Evolutionary conservation across 2,329 filamentous ascomycete species (phyloP).

Genomic region (Chaetomium strumarium): DNA sequence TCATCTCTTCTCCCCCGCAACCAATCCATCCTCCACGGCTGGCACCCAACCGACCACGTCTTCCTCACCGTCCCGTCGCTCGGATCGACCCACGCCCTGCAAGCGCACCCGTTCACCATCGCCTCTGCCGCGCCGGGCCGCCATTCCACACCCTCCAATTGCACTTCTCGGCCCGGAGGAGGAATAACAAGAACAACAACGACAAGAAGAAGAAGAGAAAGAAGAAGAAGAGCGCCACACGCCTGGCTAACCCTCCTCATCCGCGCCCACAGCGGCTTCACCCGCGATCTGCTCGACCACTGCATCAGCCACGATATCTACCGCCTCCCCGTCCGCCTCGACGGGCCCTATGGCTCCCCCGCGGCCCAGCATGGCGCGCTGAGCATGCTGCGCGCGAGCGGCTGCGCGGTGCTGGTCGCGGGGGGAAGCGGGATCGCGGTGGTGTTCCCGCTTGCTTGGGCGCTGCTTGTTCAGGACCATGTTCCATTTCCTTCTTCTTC

Average conservation of each 20-base stretch:
- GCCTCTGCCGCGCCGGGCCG: slow-evolving; percentile 43
- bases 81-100: slow-evolving; percentile 45
- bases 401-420: slow-evolving; percentile 50
- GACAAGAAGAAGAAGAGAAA: not conserved
- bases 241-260: slow-evolving; percentile 54
- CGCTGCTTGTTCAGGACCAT: slow-evolving; percentile 32
- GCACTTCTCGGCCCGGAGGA: too few relatives aligned
- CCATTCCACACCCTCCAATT: slow-evolving; percentile 27
- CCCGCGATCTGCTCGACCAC: slow-evolving; percentile 46
- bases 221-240: slow-evolving; percentile 26
- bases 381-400: slow-evolving; percentile 43
- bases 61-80: slow-evolving; percentile 56
- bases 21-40: slow-evolving; percentile 37
- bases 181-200: too few relatives aligned
- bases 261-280: slow-evolving; percentile 55
- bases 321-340: slow-evolving; percentile 45
- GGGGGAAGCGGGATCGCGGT: slow-evolving; percentile 62
- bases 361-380: slow-evolving; percentile 37
- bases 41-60: slow-evolving; percentile 57
- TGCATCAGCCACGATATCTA: slow-evolving; percentile 34
- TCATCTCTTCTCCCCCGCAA: not conserved
- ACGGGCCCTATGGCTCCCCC: slow-evolving; percentile 58
- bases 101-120: slow-evolving; percentile 63
- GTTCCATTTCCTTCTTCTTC: too few relatives aligned
- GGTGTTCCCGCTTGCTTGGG: slow-evolving; percentile 53